phyloP scores from a whole-genome alignment of 1,284 basidiomycete genomes.

The Phellinidium pouzarii region DNA sequence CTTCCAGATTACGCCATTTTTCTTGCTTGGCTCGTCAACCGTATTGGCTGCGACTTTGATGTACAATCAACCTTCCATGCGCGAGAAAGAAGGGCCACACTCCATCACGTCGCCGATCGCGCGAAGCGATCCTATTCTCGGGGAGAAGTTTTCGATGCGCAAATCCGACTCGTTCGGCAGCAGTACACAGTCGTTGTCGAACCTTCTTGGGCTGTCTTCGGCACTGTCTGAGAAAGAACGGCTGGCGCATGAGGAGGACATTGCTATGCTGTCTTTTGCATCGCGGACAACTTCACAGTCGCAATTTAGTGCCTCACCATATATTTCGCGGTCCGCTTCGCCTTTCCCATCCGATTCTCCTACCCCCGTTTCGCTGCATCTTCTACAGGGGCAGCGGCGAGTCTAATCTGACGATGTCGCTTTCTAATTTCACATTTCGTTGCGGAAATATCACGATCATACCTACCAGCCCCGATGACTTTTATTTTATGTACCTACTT shows the following conservation, averaged over 20 bases:
- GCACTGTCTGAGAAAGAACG: conserved; percentile 10
- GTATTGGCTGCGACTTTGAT: conserved; percentile 87
- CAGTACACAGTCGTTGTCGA: conserved; percentile 15
- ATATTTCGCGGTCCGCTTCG: conserved; percentile 10
- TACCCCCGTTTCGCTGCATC: neutral
- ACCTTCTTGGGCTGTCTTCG: conserved; percentile 5
- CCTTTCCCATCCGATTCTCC: conserved; percentile 2
- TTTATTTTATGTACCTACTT: neutral
- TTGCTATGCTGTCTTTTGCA: neutral
- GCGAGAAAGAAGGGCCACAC: conserved; percentile 8
- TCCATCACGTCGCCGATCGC: conserved; percentile 2
- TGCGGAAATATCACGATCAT: conserved; percentile 1
- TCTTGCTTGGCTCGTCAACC: conserved; percentile 74
- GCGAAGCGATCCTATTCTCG: conserved; percentile 12
- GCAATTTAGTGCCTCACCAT: conserved; percentile 13
- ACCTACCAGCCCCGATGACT: neutral
- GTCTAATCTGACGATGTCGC: neutral
- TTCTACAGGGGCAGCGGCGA: neutral
- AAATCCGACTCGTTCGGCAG: conserved; percentile 6
- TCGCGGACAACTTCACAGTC: conserved; percentile 8
- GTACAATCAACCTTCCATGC: conserved; percentile 64
- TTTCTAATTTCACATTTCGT: neutral
- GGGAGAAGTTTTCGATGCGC: conserved; percentile 12
- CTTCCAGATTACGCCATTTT: conserved; percentile 80
- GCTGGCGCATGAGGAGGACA: conserved; percentile 11